These are phyloP conservation scores for Tuber brumale DNA, from an alignment of 495 filamentous ascomycete genomes.

Conservation along the genomic window DNA sequence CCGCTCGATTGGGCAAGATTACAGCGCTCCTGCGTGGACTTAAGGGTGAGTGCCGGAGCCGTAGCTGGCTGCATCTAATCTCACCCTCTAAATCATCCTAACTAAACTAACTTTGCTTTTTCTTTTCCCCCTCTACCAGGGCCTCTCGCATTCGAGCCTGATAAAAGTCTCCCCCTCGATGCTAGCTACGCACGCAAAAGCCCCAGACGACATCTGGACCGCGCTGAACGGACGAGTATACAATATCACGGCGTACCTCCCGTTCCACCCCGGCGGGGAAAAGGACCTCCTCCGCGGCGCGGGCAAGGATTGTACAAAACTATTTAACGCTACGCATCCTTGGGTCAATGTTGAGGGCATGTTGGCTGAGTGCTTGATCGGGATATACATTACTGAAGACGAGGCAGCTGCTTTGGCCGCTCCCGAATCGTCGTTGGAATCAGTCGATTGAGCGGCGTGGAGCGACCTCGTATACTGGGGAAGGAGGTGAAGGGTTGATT, in stretches of 20 bases:
- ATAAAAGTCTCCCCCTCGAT: constrained; percentile 69
- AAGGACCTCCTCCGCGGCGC: constrained; percentile 75
- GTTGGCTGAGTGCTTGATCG: constrained; percentile 75
- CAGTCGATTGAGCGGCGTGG: constrained; percentile 58
- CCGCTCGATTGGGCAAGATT: constrained; percentile 86
- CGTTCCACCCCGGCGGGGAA: constrained; percentile 88
- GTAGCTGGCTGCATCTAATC: not conserved
- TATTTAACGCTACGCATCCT: constrained; percentile 90
- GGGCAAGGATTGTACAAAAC: constrained; percentile 64
- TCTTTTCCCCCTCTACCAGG: constrained; percentile 17
- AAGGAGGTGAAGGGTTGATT: not conserved
- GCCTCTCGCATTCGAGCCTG: constrained; percentile 53
- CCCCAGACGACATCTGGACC: constrained; percentile 81
- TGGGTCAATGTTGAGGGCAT: constrained; percentile 99
- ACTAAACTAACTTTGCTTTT: constrained; percentile 10
- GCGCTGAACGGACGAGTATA: constrained; percentile 81
- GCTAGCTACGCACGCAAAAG: constrained; percentile 65
- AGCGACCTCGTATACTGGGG: not conserved
- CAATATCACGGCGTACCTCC: constrained; percentile 82
- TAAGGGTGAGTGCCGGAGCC: constrained; percentile 27
- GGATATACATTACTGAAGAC: constrained; percentile 74
- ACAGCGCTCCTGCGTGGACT: constrained; percentile 33
- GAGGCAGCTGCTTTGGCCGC: constrained; percentile 45
- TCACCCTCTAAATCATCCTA: not conserved
- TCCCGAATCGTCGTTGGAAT: constrained; percentile 51